Base-by-base conservation (phyloP, 1,139 yeast species). In the Taphrina pruni region DNA sequence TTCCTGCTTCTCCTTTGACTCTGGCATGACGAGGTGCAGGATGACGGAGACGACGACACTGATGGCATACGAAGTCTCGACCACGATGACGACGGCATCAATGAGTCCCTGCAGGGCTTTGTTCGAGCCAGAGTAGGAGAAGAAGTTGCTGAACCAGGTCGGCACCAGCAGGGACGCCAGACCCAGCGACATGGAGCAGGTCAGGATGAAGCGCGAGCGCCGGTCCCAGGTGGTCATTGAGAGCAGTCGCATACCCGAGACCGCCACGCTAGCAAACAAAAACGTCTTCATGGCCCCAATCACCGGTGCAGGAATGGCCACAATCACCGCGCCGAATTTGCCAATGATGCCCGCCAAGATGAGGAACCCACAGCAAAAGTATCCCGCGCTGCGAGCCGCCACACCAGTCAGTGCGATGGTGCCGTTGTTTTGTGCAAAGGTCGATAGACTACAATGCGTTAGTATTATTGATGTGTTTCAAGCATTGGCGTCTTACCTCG, bases 251-350 rank as follows among this genome's bases (percentile, higher is more conserved):
- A 92, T 80, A 76, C 97, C 97, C 1, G 96, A 89, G 52, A 90
- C 94, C 0, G 96, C 93, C 66, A 92, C 97, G 12, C 96, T 86
- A 46, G 93, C 85, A 83, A 90, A 92, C 71, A 92, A 81, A 81
- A 91, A 92, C 5, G 96, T 84, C 41, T 97, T 91, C 96, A 91
- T 90, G 72, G 97, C 97, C 69, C 97, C 97, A 71, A 91, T 82
- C 36, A 91, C 94, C 0, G 97, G 84, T 72, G 83, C 84, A 58
- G 97, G 97, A 75, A 92, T 92, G 45, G 96, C 85, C 45, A 88
- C 90, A 71, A 92, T 83, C 41, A 96, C 93, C 38, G 96, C 97
- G 32, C 96, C 94, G 78, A 92, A 90, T 79, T 91, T 91, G 74
- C 95, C 83, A 77, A 92, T 89, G 51, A 91, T 79, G 55, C 97